These are phyloP conservation scores for Artemisia annua DNA, from an alignment of 129 eudicot species.

Conservation along the genomic window DNA sequence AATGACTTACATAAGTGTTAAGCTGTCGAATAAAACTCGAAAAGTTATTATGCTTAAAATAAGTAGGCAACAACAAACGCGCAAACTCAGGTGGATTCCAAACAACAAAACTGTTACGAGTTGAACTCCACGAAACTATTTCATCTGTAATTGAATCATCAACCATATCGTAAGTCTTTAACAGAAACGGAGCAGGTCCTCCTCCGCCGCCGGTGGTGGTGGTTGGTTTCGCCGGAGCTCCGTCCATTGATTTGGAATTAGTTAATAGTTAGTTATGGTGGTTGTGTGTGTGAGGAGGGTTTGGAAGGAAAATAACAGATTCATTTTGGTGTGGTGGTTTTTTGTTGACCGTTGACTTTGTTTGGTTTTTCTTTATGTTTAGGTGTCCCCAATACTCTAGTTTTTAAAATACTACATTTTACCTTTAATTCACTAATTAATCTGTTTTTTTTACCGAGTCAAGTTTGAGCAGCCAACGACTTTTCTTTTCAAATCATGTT, in stretches of 20 bases:
- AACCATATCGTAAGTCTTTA: slow-evolving; percentile 33
- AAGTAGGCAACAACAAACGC: slow-evolving; percentile 56
- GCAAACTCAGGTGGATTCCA: slow-evolving; percentile 77
- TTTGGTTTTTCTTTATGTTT: too few species aligned
- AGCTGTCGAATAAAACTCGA: slow-evolving; percentile 75
- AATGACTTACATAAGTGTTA: slow-evolving; percentile 54
- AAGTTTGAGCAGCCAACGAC: too few species aligned
- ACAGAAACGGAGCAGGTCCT: slow-evolving; percentile 11
- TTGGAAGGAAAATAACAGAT: neutral
- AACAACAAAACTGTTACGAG: slow-evolving; percentile 52
- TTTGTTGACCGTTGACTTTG: neutral
- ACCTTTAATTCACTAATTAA: too few species aligned
- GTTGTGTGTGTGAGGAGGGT: neutral
- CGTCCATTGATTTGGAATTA: slow-evolving; percentile 1
- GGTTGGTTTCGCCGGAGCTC: neutral
- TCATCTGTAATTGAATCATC: slow-evolving; percentile 57
- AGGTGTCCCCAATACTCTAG: too few species aligned
- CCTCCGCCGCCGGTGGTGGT: neutral
- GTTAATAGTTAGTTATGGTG: neutral
- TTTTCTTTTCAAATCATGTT: too few species aligned
- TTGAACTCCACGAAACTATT: slow-evolving; percentile 63
- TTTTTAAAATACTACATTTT: too few species aligned
- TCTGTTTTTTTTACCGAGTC: too few species aligned
- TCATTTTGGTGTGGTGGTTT: too few species aligned
- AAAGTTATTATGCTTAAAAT: slow-evolving; percentile 68